Evolutionary conservation across 805 yeast genomes (phyloP), one percentile per base, ranked within the genome.

Genomic region (Tetrapisispora nanseiensis): DNA sequence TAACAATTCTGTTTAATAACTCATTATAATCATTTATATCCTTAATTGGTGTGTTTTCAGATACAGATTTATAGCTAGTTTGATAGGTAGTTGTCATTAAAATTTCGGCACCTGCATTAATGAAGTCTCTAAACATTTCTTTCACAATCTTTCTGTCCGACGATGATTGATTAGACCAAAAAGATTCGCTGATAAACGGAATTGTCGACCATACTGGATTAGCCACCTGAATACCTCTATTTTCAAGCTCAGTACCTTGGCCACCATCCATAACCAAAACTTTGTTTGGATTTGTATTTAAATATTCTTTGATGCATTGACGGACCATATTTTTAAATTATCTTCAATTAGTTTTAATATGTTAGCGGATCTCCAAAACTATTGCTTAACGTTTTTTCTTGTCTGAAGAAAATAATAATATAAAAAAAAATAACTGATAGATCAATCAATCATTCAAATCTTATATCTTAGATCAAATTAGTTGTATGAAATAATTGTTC

Each of bases 171-270:
- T 50, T 37, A 57, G 59, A 53, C 59, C 62, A 54, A 36, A 56
- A 55, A 11, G 47, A 42, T 3, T 48, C 54, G 22, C 40, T 44
- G 7, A 74, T 44, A 15, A 79, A 62, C 1, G 76, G 76, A 27
- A 67, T 52, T 0, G 83, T 78, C 0, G 83, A 75, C 87, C 89
- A 82, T 8, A 81, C 63, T 10, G 68, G 67, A 33, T 73, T 69
- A 35, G 67, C 66, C 13, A 72, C 69, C 29, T 60, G 51, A 18
- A 70, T 63, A 10, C 76, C 72, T 31, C 70, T 56, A 35, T 65
- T 61, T 52, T 78, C 84, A 11, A 80, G 60, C 49, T 74, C 77
- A 0, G 83, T 78, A 1, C 86, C 86, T 34, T 78, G 67, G 0
- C 79, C 86, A 6, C 87, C 86, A 59, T 80, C 85, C 16, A 70